phyloP scores from a whole-genome alignment of 2,329 filamentous ascomycete species.

The Pyrenophora seminiperda region DNA sequence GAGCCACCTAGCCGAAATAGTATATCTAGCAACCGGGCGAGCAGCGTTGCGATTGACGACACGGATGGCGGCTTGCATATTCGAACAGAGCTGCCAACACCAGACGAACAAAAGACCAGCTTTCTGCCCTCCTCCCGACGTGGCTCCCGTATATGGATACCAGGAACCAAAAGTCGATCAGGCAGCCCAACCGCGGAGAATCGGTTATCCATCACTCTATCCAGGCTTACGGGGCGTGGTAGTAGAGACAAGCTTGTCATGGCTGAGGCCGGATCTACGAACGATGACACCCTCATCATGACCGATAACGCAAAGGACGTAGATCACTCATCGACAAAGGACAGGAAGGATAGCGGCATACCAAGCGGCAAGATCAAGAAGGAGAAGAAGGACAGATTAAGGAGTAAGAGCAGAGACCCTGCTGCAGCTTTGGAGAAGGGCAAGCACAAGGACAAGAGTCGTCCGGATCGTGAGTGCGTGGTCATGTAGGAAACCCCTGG shows the following conservation, averaged over 20 bases:
- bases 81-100: constrained; percentile 49
- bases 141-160: constrained; percentile 39
- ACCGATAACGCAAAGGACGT: constrained; percentile 27
- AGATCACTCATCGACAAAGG: constrained; percentile 25
- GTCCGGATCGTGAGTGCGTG: constrained; percentile 52
- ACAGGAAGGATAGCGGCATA: constrained; percentile 32
- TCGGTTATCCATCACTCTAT: constrained; percentile 51
- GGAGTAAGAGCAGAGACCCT: constrained; percentile 50
- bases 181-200: constrained; percentile 49
- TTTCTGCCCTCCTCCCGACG: constrained; percentile 44
- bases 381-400: constrained; percentile 42
- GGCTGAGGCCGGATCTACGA: constrained; percentile 18
- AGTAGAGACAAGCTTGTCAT: constrained; percentile 50
- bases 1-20: constrained; percentile 41
- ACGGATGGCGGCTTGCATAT: constrained; percentile 40
- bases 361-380: constrained; percentile 40
- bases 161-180: constrained; percentile 49
- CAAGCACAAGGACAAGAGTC: constrained; percentile 34
- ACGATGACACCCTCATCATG: constrained; percentile 38
- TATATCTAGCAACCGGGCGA: constrained; percentile 47
- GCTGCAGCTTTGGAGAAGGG: constrained; percentile 37
- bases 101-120: constrained; percentile 49
- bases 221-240: constrained; percentile 47
- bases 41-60: constrained; percentile 51
- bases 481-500: constrained; percentile 48